phyloP scores from a whole-genome alignment of 768 basidiomycete species.

The Mycena vitilis region DNA sequence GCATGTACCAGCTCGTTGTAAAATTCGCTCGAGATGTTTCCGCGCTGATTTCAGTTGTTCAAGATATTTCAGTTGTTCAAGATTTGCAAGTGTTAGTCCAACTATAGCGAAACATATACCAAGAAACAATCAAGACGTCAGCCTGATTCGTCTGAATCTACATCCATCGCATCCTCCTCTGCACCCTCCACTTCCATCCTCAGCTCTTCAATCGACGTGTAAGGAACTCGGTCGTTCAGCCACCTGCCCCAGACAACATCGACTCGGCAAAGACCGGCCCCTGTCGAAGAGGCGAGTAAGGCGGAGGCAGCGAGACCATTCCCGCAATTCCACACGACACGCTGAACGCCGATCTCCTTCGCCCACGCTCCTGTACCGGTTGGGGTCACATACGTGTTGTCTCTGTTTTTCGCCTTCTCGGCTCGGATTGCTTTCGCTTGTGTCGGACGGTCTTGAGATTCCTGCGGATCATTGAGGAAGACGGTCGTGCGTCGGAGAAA shows the following conservation, averaged over 20 bases:
- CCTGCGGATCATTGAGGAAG: constrained; percentile 45
- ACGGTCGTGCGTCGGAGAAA: background rate
- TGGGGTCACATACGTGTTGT: constrained; percentile 41
- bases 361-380: constrained; percentile 80
- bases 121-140: constrained; percentile 20
- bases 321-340: constrained; percentile 84
- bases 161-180: constrained; percentile 50
- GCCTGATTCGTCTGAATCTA: constrained; percentile 53
- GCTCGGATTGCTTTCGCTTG: constrained; percentile 51
- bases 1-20: constrained; percentile 8
- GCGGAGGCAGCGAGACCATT: constrained; percentile 71
- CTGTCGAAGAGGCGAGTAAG: constrained; percentile 83
- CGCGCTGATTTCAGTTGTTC: too few species aligned
- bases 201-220: constrained; percentile 70
- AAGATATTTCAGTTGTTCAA: too few species aligned
- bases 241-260: constrained; percentile 86
- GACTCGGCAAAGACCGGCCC: constrained; percentile 86
- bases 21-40: background rate
- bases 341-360: constrained; percentile 79
- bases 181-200: constrained; percentile 66
- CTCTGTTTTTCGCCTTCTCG: constrained; percentile 49
- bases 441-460: constrained; percentile 61
- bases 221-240: constrained; percentile 74
- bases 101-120: background rate
- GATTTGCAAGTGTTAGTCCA: too few species aligned